Evolutionary conservation across 2,329 filamentous ascomycete species (phyloP).

Genomic region (Anthostomella pinea): DNA sequence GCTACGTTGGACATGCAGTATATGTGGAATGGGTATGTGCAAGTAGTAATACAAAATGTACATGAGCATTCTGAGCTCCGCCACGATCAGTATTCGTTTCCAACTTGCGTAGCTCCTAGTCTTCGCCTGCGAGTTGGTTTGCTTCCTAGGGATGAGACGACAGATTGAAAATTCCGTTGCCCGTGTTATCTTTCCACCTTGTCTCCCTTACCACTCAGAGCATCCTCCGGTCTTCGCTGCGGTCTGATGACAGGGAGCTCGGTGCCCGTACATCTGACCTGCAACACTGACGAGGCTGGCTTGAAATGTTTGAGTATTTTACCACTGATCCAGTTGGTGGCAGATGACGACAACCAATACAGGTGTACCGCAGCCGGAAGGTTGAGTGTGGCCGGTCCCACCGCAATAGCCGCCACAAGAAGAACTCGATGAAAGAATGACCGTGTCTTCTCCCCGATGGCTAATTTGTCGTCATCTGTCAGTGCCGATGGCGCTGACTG

Average conservation of each 20-base stretch:
- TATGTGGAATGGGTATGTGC: too few species aligned
- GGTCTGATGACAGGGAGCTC: conserved; percentile 20
- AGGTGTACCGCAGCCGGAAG: conserved; percentile 43
- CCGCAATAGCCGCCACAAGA: conserved; percentile 25
- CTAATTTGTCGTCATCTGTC: neutral
- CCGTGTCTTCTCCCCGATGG: neutral
- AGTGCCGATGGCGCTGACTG: neutral
- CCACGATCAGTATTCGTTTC: too few species aligned
- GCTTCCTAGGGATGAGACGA: too few species aligned
- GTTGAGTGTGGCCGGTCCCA: conserved; percentile 37
- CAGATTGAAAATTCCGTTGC: too few species aligned
- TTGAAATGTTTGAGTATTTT: conserved; percentile 21
- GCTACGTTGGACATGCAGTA: too few species aligned
- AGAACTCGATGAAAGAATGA: conserved; percentile 28
- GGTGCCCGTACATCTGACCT: conserved; percentile 18
- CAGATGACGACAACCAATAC: conserved; percentile 41
- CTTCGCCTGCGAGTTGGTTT: too few species aligned
- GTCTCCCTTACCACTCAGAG: too few species aligned
- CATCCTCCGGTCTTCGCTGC: conserved; percentile 4
- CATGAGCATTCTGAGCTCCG: too few species aligned
- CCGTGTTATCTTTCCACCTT: too few species aligned
- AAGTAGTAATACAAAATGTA: too few species aligned
- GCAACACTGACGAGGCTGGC: conserved; percentile 18
- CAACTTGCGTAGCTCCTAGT: too few species aligned
- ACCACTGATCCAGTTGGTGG: conserved; percentile 21